These are phyloP conservation scores for Ophiocordyceps camponoti-floridani DNA, from an alignment of 2,329 filamentous ascomycete genomes.

Conservation along the genomic window DNA sequence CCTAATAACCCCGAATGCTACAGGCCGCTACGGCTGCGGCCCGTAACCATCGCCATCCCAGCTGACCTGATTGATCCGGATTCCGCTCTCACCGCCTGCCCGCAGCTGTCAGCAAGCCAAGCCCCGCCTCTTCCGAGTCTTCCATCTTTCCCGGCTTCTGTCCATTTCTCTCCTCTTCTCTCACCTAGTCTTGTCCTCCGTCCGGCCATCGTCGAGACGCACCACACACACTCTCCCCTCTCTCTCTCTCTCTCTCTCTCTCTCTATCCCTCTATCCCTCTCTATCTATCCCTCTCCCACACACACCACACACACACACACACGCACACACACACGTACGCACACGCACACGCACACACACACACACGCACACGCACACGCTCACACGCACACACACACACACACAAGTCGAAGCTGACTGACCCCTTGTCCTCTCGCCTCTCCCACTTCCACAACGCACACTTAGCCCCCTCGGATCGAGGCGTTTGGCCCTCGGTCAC, in stretches of 20 bases:
- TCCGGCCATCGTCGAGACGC: background rate
- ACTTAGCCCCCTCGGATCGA: conserved; percentile 26
- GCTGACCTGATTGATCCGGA: background rate
- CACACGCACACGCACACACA: too few relatives aligned
- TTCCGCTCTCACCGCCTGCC: background rate
- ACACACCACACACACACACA: too few relatives aligned
- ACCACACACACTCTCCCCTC: background rate
- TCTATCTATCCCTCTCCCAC: background rate
- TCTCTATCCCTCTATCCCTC: background rate
- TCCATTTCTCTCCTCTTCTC: background rate
- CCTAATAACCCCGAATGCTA: too few relatives aligned
- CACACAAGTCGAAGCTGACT: too few relatives aligned
- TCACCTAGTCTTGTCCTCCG: background rate
- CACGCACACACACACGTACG: too few relatives aligned
- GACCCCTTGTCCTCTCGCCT: background rate
- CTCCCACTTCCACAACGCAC: background rate
- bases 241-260: background rate
- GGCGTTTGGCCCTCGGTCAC: conserved; percentile 35
- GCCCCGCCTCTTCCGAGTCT: background rate
- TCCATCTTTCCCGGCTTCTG: background rate
- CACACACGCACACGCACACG: too few relatives aligned
- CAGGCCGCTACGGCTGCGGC: background rate
- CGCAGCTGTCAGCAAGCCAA: background rate
- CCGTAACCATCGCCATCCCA: background rate
- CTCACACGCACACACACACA: too few relatives aligned